Evolutionary conservation across 2,329 filamentous ascomycete species (phyloP).

Genomic region (Hypoxylon sp.): DNA sequence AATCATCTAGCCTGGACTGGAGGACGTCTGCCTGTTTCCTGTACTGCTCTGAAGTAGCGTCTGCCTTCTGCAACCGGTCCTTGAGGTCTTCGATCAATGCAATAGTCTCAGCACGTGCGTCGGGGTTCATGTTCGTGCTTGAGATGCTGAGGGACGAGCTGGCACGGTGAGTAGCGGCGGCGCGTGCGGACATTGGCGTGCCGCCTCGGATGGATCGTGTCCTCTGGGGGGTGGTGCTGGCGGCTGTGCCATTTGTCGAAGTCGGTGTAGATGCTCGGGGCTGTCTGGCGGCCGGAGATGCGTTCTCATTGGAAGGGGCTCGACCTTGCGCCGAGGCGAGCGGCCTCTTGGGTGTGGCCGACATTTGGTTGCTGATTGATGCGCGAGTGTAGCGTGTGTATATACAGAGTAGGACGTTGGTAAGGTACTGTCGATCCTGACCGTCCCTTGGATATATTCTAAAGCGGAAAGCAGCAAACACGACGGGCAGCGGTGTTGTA

Average conservation of each 20-base stretch:
- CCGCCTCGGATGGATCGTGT: constrained; percentile 71
- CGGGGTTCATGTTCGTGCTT: constrained; percentile 66
- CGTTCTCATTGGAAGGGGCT: constrained; percentile 52
- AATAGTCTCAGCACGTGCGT: constrained; percentile 80
- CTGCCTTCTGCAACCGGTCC: constrained; percentile 81
- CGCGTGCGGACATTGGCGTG: constrained; percentile 76
- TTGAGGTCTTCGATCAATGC: constrained; percentile 85
- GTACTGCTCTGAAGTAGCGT: constrained; percentile 77
- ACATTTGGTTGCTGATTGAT: constrained; percentile 51
- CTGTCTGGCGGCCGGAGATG: constrained; percentile 51
- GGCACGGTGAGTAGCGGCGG: constrained; percentile 70
- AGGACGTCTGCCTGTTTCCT: constrained; percentile 86
- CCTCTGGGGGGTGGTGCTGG: constrained; percentile 56
- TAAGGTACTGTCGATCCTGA: constrained; percentile 17
- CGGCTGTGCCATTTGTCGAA: constrained; percentile 51
- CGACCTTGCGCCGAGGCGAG: constrained; percentile 57
- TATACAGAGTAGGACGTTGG: constrained; percentile 24
- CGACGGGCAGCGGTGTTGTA: constrained; percentile 4
- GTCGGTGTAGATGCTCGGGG: constrained; percentile 59
- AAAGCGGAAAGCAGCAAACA: constrained; percentile 20
- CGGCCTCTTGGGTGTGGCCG: constrained; percentile 61
- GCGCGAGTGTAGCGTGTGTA: constrained; percentile 22
- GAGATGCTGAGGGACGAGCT: constrained; percentile 54
- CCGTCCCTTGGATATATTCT: constrained; percentile 15
- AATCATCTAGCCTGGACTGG: constrained; percentile 86